Percentiles rank a stretch among this genome's conserved stretches.
Conservation (phyloP, 2,329 filamentous ascomycete genomes). For the Incumbomyces lentus region DNA sequence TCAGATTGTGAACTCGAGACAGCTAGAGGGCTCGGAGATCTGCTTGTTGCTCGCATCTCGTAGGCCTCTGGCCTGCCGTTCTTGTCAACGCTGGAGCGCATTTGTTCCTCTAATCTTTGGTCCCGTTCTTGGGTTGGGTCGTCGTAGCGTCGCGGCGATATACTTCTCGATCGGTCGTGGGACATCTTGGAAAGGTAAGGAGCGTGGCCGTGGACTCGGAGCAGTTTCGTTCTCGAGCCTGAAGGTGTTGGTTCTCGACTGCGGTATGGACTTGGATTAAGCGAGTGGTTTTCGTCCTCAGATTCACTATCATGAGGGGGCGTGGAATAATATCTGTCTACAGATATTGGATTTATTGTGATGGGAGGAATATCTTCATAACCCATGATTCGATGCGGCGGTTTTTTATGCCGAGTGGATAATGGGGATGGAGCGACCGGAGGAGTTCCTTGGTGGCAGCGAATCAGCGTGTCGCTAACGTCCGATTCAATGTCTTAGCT, state of each 20-base stretch:
- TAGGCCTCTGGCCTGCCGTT: background rate
- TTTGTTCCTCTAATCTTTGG: background rate
- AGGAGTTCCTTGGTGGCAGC: background rate
- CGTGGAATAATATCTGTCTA: conserved; percentile 5
- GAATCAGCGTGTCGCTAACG: background rate
- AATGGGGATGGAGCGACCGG: background rate
- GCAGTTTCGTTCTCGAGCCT: background rate
- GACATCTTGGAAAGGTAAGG: conserved; percentile 1
- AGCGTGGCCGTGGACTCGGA: background rate
- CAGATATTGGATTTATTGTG: background rate
- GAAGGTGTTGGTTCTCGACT: background rate
- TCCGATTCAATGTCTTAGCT: background rate
- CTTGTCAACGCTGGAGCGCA: background rate
- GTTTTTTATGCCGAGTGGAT: background rate
- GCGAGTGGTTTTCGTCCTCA: conserved; percentile 1
- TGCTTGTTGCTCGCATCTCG: conserved; percentile 3
- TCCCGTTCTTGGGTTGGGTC: background rate
- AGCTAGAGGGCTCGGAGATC: conserved; percentile 1
- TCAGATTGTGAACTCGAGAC: background rate
- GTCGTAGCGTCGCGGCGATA: background rate
- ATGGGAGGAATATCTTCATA: background rate
- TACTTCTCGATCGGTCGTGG: background rate
- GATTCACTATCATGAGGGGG: background rate
- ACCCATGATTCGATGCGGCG: background rate
- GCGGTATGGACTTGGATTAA: background rate